These are phyloP conservation scores for Trapa incisa DNA, from an alignment of 345 rosid genomes.

Conservation along the genomic window DNA sequence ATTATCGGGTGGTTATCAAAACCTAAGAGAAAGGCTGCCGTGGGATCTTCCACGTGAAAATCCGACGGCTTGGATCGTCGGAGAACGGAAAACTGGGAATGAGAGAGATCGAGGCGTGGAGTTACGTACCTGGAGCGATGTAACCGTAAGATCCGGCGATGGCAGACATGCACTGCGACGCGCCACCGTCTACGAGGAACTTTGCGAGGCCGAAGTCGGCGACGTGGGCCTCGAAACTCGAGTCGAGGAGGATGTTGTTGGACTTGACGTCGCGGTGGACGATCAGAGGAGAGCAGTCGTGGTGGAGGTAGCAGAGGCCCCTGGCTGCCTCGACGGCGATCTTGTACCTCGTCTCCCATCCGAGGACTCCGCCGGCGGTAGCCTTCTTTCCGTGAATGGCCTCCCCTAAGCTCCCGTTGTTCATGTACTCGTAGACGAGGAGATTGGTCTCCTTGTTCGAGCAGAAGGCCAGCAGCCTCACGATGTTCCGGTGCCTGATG, in stretches of 20 bases:
- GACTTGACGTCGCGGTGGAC: constrained; percentile 90
- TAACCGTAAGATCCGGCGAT: constrained; percentile 94
- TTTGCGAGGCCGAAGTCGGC: constrained; percentile 96
- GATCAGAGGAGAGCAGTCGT: constrained; percentile 81
- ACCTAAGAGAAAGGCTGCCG: no score
- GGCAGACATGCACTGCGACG: constrained; percentile 95
- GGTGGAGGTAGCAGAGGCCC: constrained; percentile 88
- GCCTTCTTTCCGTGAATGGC: constrained; percentile 77
- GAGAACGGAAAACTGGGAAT: neutral
- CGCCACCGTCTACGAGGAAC: constrained; percentile 61
- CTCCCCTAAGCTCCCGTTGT: constrained; percentile 89
- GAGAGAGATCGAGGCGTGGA: neutral
- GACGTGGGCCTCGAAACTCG: constrained; percentile 85
- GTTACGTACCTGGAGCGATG: constrained; percentile 77
- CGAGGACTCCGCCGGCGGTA: constrained; percentile 19
- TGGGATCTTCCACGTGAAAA: neutral
- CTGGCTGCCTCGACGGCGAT: constrained; percentile 87
- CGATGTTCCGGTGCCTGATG: constrained; percentile 87
- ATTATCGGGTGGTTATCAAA: neutral
- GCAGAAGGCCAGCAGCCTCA: constrained; percentile 70
- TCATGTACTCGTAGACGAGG: constrained; percentile 88
- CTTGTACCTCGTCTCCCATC: constrained; percentile 67
- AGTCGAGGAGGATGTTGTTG: constrained; percentile 72
- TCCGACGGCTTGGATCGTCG: neutral
- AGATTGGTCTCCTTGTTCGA: constrained; percentile 74